Conservation (phyloP, 306 rosid genomes). For the Prunus persica region Prunus_persica_NCBIv2 NC_034009.1:26616501-26617000, state of each 20-base stretch:
- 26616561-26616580: not conserved
- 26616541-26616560: too few species aligned
- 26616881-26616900: conserved; percentile 59
- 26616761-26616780: conserved; percentile 45
- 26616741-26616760: conserved; percentile 36
- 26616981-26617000: not conserved
- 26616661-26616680: conserved; percentile 38
- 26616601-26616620: conserved; percentile 40
- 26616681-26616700: conserved; percentile 33
- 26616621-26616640: conserved; percentile 55
- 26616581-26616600: conserved; percentile 29
- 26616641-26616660: conserved; percentile 55
- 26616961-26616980: not conserved
- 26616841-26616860: conserved; percentile 24
- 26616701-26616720: conserved; percentile 29
- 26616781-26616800: conserved; percentile 42
- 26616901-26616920: conserved; percentile 53
- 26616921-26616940: conserved; percentile 22
- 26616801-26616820: conserved; percentile 35
- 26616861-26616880: conserved; percentile 48
- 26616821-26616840: conserved; percentile 31
- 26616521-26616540: not conserved
- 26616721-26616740: conserved; percentile 36
- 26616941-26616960: conserved; percentile 17
- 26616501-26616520: not conserved